Conservation (phyloP, 1,139 yeast species). For the Zygoascus meyerae region DNA sequence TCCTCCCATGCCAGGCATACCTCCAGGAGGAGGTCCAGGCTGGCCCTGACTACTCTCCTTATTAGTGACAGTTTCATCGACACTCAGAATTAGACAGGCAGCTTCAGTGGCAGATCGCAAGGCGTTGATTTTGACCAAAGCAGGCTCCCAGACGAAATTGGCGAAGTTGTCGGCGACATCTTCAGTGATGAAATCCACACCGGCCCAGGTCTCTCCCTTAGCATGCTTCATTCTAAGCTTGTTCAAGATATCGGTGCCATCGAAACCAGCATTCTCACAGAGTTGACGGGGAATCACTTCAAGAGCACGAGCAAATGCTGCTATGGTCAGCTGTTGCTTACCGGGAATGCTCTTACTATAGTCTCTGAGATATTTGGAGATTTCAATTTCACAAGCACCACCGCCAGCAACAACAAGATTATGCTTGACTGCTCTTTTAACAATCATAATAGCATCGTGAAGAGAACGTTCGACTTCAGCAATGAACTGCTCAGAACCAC, state of each 20-base stretch:
- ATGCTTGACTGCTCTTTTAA: slow-evolving; percentile 87
- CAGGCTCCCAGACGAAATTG: slow-evolving; percentile 95
- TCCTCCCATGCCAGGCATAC: slow-evolving; percentile 5
- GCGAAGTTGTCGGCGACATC: slow-evolving; percentile 76
- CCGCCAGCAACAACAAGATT: slow-evolving; percentile 94
- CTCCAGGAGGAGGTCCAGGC: slow-evolving; percentile 23
- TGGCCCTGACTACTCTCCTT: slow-evolving; percentile 48
- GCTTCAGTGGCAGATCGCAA: slow-evolving; percentile 96
- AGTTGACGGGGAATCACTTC: slow-evolving; percentile 96
- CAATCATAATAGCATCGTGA: slow-evolving; percentile 98
- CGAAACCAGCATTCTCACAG: slow-evolving; percentile 97
- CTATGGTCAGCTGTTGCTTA: slow-evolving; percentile 86
- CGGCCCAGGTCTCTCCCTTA: slow-evolving; percentile 85
- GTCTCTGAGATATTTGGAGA: slow-evolving; percentile 83
- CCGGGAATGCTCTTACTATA: slow-evolving; percentile 86
- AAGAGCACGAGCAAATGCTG: slow-evolving; percentile 89
- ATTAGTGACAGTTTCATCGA: slow-evolving; percentile 91
- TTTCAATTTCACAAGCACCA: slow-evolving; percentile 98
- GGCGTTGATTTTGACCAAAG: slow-evolving; percentile 91
- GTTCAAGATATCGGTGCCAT: slow-evolving; percentile 87
- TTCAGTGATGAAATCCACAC: slow-evolving; percentile 86
- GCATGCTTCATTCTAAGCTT: slow-evolving; percentile 90
- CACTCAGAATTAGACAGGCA: slow-evolving; percentile 81
- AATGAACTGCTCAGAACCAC: slow-evolving; percentile 98
- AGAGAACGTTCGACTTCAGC: slow-evolving; percentile 97